Conservation (phyloP, 306 rosid species). For the Carpinus fangiana region DNA sequence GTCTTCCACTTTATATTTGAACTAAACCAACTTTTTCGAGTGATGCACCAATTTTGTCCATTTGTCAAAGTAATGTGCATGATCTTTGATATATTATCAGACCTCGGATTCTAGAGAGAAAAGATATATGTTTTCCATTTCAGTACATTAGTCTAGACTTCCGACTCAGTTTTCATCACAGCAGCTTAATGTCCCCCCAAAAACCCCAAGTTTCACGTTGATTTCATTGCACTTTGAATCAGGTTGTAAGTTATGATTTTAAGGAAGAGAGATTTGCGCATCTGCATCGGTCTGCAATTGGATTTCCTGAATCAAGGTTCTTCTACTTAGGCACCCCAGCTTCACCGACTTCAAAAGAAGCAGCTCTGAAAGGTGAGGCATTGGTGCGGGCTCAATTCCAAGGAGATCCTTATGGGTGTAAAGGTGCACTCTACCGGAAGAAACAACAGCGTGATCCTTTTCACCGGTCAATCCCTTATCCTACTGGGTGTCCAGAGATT, state of each 20-base stretch:
- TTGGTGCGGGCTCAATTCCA: slow-evolving; percentile 75
- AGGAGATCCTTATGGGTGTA: slow-evolving; percentile 83
- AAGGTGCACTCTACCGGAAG: slow-evolving; percentile 70
- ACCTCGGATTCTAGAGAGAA: not conserved
- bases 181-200: not conserved
- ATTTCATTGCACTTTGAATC: slow-evolving; percentile 25
- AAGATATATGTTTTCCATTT: not conserved
- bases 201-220: slow-evolving; percentile 11
- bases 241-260: slow-evolving; percentile 94
- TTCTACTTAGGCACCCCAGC: slow-evolving; percentile 81
- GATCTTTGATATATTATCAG: not conserved
- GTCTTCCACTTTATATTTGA: not conserved
- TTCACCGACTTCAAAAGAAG: slow-evolving; percentile 55
- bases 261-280: slow-evolving; percentile 76
- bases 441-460: slow-evolving; percentile 84
- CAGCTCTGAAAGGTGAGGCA: slow-evolving; percentile 80
- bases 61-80: not conserved
- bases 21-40: not conserved
- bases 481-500: slow-evolving; percentile 90
- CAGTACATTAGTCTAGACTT: not conserved
- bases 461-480: slow-evolving; percentile 90
- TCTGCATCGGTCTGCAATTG: slow-evolving; percentile 86
- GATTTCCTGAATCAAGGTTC: slow-evolving; percentile 86
- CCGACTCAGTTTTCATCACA: not conserved
- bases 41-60: not conserved